phyloP scores from a whole-genome alignment of 1,284 basidiomycete genomes.

The Ustilago lituana region DNA sequence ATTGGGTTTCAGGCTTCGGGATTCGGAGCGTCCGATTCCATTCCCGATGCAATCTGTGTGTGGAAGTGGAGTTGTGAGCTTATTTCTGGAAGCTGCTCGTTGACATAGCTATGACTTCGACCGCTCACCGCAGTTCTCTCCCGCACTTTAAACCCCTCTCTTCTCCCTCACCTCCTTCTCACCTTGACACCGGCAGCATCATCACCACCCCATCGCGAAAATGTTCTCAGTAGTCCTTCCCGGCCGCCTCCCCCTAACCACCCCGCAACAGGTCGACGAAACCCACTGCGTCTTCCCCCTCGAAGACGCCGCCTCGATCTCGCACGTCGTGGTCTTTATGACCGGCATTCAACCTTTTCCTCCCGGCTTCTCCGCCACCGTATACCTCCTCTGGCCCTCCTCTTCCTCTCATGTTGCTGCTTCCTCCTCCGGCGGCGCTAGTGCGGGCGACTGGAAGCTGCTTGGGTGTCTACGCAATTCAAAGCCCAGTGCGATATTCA shows the following conservation, averaged over 20 bases:
- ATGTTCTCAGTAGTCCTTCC: slow-evolving; percentile 66
- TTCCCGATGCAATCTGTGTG: too few relatives aligned
- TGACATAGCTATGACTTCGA: too few relatives aligned
- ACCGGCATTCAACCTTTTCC: slow-evolving; percentile 63
- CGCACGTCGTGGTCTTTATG: slow-evolving; percentile 65
- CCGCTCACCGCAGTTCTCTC: too few relatives aligned
- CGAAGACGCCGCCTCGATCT: slow-evolving; percentile 52
- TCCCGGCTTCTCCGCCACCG: slow-evolving; percentile 59
- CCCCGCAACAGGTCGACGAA: slow-evolving; percentile 61
- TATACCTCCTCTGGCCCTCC: slow-evolving; percentile 60
- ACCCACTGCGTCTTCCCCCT: slow-evolving; percentile 63
- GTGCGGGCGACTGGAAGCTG: slow-evolving; percentile 52
- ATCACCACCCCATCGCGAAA: background rate
- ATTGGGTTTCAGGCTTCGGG: background rate
- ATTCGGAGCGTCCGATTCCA: too few relatives aligned
- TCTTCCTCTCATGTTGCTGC: background rate
- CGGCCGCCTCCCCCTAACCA: slow-evolving; percentile 58
- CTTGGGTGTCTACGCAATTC: slow-evolving; percentile 59
- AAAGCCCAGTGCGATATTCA: slow-evolving; percentile 66
- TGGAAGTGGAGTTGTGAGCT: slow-evolving; percentile 3
- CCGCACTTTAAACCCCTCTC: too few relatives aligned
- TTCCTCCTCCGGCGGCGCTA: background rate
- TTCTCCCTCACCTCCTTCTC: too few relatives aligned
- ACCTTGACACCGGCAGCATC: background rate
- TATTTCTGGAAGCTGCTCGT: slow-evolving; percentile 3